Evolutionary conservation across 805 yeast genomes (phyloP), one percentile per base, ranked within the genome.

Genomic region (Pichia phayaonensis): DNA sequence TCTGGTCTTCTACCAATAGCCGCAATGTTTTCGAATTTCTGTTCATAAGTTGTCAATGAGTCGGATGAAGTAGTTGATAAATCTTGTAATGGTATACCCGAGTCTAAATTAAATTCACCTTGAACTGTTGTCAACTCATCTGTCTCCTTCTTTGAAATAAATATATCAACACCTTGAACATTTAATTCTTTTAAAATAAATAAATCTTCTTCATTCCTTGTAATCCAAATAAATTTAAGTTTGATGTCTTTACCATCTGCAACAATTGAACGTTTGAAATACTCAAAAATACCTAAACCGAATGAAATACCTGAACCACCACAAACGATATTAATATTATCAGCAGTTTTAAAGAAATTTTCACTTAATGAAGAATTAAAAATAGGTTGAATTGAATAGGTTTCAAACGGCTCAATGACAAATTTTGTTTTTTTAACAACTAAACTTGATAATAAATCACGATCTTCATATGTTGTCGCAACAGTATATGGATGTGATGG

Each of bases 281-380:
- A 66, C 44, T 72, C 71, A 58, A 71, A 75, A 1, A 82, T 41
- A 0, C 86, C 81, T 11, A 82, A 54, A 4, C 83, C 85, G 48
- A 76, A 76, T 0, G 90, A 81, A 12, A 85, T 75, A 1, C 92
- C 90, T 2, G 88, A 78, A 0, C 94, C 94, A 15, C 90, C 92
- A 54, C 83, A 77, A 1, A 84, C 70, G 20, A 84, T 72, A 16
- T 70, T 61, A 1, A 81, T 75, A 40, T 76, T 73, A 34, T 73
- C 74, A 0, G 78, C 81, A 0, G 78, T 71, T 40, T 67, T 64
- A 54, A 77, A 73, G 53, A 79, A 75, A 20, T 70, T 66, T 13
- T 59, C 54, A 13, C 75, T 69, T 4, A 80, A 49, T 5, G 84
- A 71, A 3, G 77, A 71, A n/a, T 51, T 46, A 45, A 64, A 64